A percentile compares a stretch with the other conserved stretches of the same genome.
Conservation (phyloP, 2,329 filamentous ascomycete genomes). For the Colletotrichum orchidophilum region DNA sequence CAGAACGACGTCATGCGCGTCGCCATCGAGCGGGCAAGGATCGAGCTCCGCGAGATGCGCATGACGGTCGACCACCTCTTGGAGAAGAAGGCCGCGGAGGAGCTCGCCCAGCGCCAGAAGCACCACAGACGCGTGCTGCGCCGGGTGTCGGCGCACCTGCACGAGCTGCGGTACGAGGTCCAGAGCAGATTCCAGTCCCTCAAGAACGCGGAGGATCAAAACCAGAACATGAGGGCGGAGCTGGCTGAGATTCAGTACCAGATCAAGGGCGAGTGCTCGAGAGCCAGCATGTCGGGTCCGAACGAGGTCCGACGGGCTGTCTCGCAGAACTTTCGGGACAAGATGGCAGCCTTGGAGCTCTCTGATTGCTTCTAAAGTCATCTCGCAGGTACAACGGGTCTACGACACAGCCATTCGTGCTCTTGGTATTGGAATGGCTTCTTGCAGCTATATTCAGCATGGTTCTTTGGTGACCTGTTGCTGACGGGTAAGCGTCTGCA, state of each 20-base stretch:
- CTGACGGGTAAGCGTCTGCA: neutral
- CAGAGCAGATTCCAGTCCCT: constrained; percentile 34
- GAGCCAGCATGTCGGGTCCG: constrained; percentile 26
- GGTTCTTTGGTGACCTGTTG: neutral
- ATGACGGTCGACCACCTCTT: constrained; percentile 35
- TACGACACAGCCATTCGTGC: neutral
- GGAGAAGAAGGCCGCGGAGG: neutral
- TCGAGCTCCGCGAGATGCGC: constrained; percentile 29
- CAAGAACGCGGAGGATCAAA: constrained; percentile 6
- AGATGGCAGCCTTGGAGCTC: constrained; percentile 18
- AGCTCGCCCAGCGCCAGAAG: constrained; percentile 31
- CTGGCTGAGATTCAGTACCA: constrained; percentile 14
- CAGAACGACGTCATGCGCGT: constrained; percentile 21
- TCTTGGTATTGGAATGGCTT: neutral
- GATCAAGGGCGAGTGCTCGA: constrained; percentile 23
- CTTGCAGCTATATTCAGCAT: neutral
- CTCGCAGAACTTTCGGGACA: constrained; percentile 28
- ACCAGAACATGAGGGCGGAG: constrained; percentile 28
- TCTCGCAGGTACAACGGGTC: neutral
- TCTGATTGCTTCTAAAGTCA: constrained; percentile 13
- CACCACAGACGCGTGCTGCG: constrained; percentile 38
- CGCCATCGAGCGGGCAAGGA: constrained; percentile 7
- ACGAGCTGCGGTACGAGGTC: constrained; percentile 34
- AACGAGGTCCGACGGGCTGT: constrained; percentile 30
- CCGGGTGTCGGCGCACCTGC: constrained; percentile 40